Evolutionary conservation across 2,329 filamentous ascomycete species (phyloP).

Genomic region (Cladosporium cucumerinum): DNA sequence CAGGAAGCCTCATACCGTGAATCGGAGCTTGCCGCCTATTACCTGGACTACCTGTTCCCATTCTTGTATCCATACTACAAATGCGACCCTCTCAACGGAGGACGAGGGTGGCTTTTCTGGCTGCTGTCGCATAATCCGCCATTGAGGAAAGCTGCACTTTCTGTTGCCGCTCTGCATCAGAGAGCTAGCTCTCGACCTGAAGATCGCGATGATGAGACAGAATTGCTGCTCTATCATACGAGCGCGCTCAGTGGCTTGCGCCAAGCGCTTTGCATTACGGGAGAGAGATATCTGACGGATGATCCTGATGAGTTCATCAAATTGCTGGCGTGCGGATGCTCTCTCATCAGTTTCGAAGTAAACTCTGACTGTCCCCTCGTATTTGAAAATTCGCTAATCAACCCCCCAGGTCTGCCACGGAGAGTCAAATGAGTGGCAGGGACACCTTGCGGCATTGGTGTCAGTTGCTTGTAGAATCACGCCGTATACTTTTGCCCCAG

Average conservation of each 20-base stretch:
- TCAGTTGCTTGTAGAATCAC: not conserved
- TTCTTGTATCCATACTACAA: not conserved
- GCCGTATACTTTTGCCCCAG: not conserved
- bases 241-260: not conserved
- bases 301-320: not conserved
- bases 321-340: not conserved
- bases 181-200: not conserved
- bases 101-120: not conserved
- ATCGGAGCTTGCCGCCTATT: not conserved
- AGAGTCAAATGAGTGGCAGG: not conserved
- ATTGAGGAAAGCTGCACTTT: not conserved
- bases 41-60: not conserved
- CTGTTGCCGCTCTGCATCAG: not conserved
- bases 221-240: not conserved
- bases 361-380: not conserved
- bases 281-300: not conserved
- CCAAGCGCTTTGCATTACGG: not conserved
- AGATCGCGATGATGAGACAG: not conserved
- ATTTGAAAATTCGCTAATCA: not conserved
- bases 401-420: not conserved
- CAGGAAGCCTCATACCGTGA: not conserved
- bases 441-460: not conserved
- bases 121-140: not conserved
- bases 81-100: not conserved
- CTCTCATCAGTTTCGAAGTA: not conserved